Conservation (phyloP, 2,329 filamentous ascomycete species). For the Aureobasidium uvarum region DNA sequence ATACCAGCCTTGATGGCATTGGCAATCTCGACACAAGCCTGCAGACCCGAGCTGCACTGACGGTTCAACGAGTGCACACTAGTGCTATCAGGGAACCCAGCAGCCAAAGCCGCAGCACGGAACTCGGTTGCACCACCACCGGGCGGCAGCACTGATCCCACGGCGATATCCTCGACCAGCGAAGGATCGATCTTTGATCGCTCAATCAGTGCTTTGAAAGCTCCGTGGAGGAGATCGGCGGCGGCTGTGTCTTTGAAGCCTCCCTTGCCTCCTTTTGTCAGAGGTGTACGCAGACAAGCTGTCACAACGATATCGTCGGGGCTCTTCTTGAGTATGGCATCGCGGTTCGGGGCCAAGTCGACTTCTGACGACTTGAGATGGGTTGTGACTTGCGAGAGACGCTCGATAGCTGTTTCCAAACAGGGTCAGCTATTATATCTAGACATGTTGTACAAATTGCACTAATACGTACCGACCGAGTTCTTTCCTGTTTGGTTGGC, state of each 20-base stretch:
- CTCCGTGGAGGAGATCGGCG: conserved; percentile 79
- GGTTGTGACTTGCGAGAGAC: conserved; percentile 58
- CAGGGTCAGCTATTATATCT: no score
- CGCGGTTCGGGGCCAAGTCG: conserved; percentile 41
- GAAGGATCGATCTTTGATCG: conserved; percentile 85
- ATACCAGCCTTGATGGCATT: conserved; percentile 88
- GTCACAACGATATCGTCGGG: conserved; percentile 81
- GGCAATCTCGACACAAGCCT: conserved; percentile 90
- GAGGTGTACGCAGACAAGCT: conserved; percentile 82
- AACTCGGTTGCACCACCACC: conserved; percentile 97
- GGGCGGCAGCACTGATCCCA: conserved; percentile 86
- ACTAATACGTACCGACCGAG: conserved; percentile 11
- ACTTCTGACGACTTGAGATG: conserved; percentile 47
- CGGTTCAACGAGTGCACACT: conserved; percentile 89
- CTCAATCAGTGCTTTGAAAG: conserved; percentile 75
- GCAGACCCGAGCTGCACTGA: conserved; percentile 90
- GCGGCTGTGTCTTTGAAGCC: conserved; percentile 92
- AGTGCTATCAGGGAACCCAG: conserved; percentile 81
- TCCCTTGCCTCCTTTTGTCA: conserved; percentile 91
- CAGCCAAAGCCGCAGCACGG: conserved; percentile 84
- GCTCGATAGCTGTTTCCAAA: conserved; percentile 51
- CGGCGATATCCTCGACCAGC: conserved; percentile 87
- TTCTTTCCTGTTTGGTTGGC: conserved; percentile 28
- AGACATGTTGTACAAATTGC: background rate
- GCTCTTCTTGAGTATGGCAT: conserved; percentile 52